Evolutionary conservation across 2,329 filamentous ascomycete species (phyloP), one percentile per base, ranked within the genome.

Genomic region (Rhinocladiella similis): DNA sequence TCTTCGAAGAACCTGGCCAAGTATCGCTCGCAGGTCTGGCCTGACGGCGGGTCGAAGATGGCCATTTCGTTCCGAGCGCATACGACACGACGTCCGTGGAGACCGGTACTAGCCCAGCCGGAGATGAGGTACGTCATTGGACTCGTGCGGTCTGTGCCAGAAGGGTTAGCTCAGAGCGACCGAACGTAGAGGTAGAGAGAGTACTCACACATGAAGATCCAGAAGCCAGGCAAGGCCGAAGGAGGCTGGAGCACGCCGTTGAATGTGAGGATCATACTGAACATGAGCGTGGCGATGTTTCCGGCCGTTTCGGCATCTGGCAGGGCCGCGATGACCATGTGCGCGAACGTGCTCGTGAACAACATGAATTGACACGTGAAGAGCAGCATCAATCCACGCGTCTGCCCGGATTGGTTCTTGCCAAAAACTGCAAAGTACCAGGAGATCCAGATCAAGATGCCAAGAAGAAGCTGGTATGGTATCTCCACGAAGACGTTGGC

Each of bases 51-150:
- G 1, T 73, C 70, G 46, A 74, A 80, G 18, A 70, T 64, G 3
- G 75, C 81, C 16, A 67, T 60, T 71, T 96, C 91, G 67, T 88
- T 88, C 3, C 70, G 62, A 0, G 88, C 83, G 70, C 91, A 96
- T 0, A 70, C 62, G 33, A 93, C 84, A 0, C 73, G 47, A 0
- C 83, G 83, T 64, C 88, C 86, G 47, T 87, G 87, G 3, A 96
- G 75, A 3, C 83, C 89, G 0, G 82, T 83, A 0, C 86, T 81
- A 0, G 93, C 71, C 75, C 96, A 85, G 18, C 85, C 89, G 5
- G 81, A 80, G 25, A 93, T 83, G 14, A 93, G 76, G 69, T 96
- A 96, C 0, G 88, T 91, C 65, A 96, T 89, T 0, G 91, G 91
- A 0, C 89, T 88, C 33, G 93, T 80, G 1, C 75, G 84, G 70